These are phyloP conservation scores for Taphrina wiesneri DNA, from an alignment of 1,139 yeast species.

Conservation along the genomic window DNA sequence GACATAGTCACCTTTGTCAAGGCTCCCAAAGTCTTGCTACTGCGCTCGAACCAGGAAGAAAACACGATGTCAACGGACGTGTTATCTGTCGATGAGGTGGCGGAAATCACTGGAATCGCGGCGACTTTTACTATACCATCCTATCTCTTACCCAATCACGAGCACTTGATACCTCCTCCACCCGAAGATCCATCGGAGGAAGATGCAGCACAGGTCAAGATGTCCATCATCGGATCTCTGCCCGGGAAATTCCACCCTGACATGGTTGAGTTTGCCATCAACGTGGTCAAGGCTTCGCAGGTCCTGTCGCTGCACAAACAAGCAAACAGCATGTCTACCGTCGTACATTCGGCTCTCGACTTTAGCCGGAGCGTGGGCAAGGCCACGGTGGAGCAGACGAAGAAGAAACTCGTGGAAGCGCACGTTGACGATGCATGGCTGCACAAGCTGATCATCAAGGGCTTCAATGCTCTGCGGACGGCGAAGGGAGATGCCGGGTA, in stretches of 20 bases:
- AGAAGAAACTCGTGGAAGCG: slow-evolving; percentile 21
- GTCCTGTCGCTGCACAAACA: slow-evolving; percentile 25
- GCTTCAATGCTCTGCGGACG: slow-evolving; percentile 11
- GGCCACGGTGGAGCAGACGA: slow-evolving; percentile 26
- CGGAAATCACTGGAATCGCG: slow-evolving; percentile 2
- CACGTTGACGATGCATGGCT: slow-evolving; percentile 33
- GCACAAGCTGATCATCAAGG: slow-evolving; percentile 23
- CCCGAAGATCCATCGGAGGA: neutral
- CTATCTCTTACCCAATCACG: slow-evolving; percentile 25
- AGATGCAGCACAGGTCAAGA: slow-evolving; percentile 18
- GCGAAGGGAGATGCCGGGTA: slow-evolving; percentile 26
- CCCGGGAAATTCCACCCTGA: slow-evolving; percentile 18
- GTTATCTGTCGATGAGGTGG: slow-evolving; percentile 8
- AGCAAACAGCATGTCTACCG: slow-evolving; percentile 26
- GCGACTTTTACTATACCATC: slow-evolving; percentile 23
- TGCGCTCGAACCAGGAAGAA: neutral
- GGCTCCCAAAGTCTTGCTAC: slow-evolving; percentile 1
- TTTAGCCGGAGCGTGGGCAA: slow-evolving; percentile 1
- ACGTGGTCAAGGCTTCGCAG: slow-evolving; percentile 23
- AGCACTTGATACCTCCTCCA: slow-evolving; percentile 17
- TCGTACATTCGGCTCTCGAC: slow-evolving; percentile 10
- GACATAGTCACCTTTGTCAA: slow-evolving; percentile 25
- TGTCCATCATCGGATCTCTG: slow-evolving; percentile 18
- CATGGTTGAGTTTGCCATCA: slow-evolving; percentile 22
- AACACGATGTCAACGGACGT: neutral